Evolutionary conservation across 169 alveolate species (phyloP).

Genomic region (Neospora caninum): DNA sequence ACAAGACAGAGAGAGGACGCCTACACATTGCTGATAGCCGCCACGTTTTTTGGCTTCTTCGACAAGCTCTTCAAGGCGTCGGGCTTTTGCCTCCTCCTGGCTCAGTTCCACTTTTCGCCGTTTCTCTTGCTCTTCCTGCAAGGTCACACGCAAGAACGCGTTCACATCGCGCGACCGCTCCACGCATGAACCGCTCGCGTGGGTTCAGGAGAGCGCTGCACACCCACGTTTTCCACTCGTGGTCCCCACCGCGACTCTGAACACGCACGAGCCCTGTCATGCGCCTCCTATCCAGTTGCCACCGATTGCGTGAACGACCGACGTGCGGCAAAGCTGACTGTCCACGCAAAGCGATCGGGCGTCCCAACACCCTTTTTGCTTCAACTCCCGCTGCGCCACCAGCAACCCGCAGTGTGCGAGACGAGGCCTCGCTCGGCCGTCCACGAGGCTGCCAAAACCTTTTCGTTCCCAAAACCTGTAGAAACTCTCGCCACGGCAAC

Average conservation of each 20-base stretch:
- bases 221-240: too few relatives aligned
- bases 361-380: too few relatives aligned
- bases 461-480: neutral
- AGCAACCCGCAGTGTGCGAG: too few relatives aligned
- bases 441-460: neutral
- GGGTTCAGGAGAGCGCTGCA: too few relatives aligned
- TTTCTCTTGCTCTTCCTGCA: conserved; percentile 56
- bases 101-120: conserved; percentile 56
- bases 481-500: neutral
- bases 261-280: too few relatives aligned
- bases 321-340: too few relatives aligned
- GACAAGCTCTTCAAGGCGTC: conserved; percentile 54
- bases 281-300: too few relatives aligned
- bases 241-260: too few relatives aligned
- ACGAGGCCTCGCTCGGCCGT: too few relatives aligned
- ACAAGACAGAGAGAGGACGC: neutral
- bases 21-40: conserved; percentile 40
- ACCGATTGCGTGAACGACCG: neutral
- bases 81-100: conserved; percentile 64
- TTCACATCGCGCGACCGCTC: neutral
- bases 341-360: too few relatives aligned
- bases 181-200: too few relatives aligned
- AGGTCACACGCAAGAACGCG: neutral
- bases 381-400: too few relatives aligned
- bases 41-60: conserved; percentile 63